These are phyloP conservation scores for Coemansia sp. DNA, from an alignment of 371 early-diverging fungal species.

Conservation along the genomic window DNA sequence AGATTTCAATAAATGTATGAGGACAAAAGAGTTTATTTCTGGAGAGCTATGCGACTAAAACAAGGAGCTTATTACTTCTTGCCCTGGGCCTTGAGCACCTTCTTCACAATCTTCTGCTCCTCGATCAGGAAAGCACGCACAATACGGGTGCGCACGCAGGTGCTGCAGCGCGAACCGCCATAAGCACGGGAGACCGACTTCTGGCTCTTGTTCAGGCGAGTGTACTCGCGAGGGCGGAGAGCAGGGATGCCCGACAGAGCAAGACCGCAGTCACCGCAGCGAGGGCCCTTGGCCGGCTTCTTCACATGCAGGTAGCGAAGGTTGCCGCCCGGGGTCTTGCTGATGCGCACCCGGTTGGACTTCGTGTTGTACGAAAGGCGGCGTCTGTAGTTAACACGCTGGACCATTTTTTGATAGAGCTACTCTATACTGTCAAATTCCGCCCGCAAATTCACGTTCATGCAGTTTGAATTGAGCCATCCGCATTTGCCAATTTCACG, in stretches of 20 bases:
- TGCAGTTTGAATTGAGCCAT: not conserved
- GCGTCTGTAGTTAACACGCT: conserved; percentile 96
- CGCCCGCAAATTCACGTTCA: not conserved
- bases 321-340: conserved; percentile 97
- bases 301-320: conserved; percentile 87
- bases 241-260: conserved; percentile 88
- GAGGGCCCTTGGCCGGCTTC: conserved; percentile 90
- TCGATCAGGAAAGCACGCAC: conserved; percentile 98
- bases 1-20: not conserved
- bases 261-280: conserved; percentile 97
- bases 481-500: conserved; percentile 1
- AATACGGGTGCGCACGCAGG: conserved; percentile 93
- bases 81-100: conserved; percentile 81
- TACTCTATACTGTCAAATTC: not conserved
- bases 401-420: conserved; percentile 51
- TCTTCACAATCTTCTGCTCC: conserved; percentile 99
- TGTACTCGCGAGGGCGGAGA: conserved; percentile 88
- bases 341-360: conserved; percentile 92
- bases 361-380: conserved; percentile 98
- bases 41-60: not conserved
- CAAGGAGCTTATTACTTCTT: conserved; percentile 41
- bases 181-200: conserved; percentile 95
- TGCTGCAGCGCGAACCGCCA: conserved; percentile 92
- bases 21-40: not conserved
- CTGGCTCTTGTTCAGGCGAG: conserved; percentile 86